Evolutionary conservation across 2,329 filamentous ascomycete species (phyloP).

Genomic region (Cercospora citrullina): DNA sequence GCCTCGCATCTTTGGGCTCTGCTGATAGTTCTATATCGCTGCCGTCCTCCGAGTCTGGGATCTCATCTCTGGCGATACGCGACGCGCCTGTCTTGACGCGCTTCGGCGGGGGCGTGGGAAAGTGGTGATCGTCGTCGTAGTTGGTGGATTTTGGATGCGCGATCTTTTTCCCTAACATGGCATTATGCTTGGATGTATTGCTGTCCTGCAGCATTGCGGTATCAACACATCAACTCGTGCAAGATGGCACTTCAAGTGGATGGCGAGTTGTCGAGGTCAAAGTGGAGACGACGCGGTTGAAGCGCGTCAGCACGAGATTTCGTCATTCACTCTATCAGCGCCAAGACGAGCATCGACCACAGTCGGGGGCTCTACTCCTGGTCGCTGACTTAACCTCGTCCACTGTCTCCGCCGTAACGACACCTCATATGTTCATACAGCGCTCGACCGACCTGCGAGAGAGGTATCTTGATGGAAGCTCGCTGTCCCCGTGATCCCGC

Average conservation of each 20-base stretch:
- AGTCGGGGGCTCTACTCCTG: not conserved
- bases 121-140: slow-evolving; percentile 41
- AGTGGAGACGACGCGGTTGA: slow-evolving; percentile 6
- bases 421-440: not conserved
- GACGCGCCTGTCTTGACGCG: slow-evolving; percentile 35
- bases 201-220: slow-evolving; percentile 40
- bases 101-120: slow-evolving; percentile 43
- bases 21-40: slow-evolving; percentile 31
- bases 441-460: not conserved
- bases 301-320: slow-evolving; percentile 9
- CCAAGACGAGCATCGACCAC: not conserved
- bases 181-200: slow-evolving; percentile 49
- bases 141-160: slow-evolving; percentile 49
- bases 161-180: slow-evolving; percentile 49
- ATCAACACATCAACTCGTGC: not conserved
- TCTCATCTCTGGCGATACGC: slow-evolving; percentile 21
- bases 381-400: not conserved
- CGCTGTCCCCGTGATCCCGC: not conserved
- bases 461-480: not conserved
- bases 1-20: slow-evolving; percentile 39
- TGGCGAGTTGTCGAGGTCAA: not conserved
- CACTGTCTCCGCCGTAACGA: not conserved
- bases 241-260: not conserved
- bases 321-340: slow-evolving; percentile 3
- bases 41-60: slow-evolving; percentile 38